A percentile compares a stretch with the other conserved stretches of the same genome.
These are phyloP conservation scores for Glarea lozoyensis DNA, from an alignment of 495 filamentous ascomycete genomes.

Conservation along the genomic window DNA sequence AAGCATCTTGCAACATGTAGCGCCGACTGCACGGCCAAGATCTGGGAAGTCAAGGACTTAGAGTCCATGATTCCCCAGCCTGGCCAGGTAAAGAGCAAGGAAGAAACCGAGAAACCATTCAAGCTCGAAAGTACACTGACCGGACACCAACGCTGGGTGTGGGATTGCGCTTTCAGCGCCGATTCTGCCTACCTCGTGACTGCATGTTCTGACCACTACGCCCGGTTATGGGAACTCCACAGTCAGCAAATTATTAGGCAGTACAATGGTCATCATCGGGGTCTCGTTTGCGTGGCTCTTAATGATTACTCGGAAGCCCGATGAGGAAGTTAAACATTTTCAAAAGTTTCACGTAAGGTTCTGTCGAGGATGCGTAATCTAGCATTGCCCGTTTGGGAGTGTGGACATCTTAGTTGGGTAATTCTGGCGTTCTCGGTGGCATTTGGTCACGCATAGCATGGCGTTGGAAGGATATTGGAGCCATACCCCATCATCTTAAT, in stretches of 20 bases:
- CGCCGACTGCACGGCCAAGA: slow-evolving; percentile 95
- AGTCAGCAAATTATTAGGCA: slow-evolving; percentile 86
- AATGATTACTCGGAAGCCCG: slow-evolving; percentile 88
- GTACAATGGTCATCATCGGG: slow-evolving; percentile 95
- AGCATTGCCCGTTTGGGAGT: too few relatives aligned
- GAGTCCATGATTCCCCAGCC: slow-evolving; percentile 19
- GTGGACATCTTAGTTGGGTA: too few relatives aligned
- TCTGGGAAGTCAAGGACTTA: slow-evolving; percentile 77
- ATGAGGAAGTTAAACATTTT: too few relatives aligned
- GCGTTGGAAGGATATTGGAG: too few relatives aligned
- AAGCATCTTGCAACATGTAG: slow-evolving; percentile 96
- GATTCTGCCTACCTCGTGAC: slow-evolving; percentile 97
- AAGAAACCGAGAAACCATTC: slow-evolving; percentile 37
- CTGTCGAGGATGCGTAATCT: too few relatives aligned
- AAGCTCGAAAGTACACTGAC: slow-evolving; percentile 80
- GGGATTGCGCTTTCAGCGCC: slow-evolving; percentile 97
- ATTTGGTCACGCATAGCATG: too few relatives aligned
- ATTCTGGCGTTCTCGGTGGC: too few relatives aligned
- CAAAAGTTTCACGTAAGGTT: too few relatives aligned
- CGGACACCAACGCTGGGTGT: slow-evolving; percentile 97
- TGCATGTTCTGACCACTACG: slow-evolving; percentile 94
- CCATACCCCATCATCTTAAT: too few relatives aligned
- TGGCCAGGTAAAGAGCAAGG: slow-evolving; percentile 5
- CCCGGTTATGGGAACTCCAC: slow-evolving; percentile 86
- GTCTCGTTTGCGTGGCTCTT: slow-evolving; percentile 89